Evolutionary conservation across 2,329 filamentous ascomycete genomes (phyloP).

Genomic region (Phaeomoniella chlamydospora): DNA sequence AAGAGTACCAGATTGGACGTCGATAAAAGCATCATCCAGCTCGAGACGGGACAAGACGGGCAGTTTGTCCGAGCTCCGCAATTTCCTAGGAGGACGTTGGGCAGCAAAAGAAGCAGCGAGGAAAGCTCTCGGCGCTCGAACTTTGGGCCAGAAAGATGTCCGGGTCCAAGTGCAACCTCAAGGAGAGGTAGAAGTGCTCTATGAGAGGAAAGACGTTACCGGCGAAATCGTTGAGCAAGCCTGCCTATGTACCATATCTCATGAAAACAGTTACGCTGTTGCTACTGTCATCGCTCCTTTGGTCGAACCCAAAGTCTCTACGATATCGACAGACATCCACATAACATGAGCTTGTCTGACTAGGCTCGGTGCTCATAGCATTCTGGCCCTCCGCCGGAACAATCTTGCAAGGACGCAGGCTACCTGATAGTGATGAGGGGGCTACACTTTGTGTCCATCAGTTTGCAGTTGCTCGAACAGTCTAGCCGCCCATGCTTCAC

Average conservation of each 20-base stretch:
- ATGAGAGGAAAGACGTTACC: slow-evolving; percentile 7
- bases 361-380: too few relatives aligned
- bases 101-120: slow-evolving; percentile 64
- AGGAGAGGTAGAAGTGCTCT: slow-evolving; percentile 11
- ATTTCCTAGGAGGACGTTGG: slow-evolving; percentile 38
- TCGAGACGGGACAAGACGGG: slow-evolving; percentile 3
- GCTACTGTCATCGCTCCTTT: slow-evolving; percentile 23
- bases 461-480: too few relatives aligned
- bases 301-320: too few relatives aligned
- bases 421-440: too few relatives aligned
- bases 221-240: slow-evolving; percentile 29
- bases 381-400: too few relatives aligned
- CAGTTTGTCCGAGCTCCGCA: slow-evolving; percentile 6
- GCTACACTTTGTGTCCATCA: too few relatives aligned
- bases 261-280: slow-evolving; percentile 68
- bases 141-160: slow-evolving; percentile 49
- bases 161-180: slow-evolving; percentile 19
- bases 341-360: too few relatives aligned
- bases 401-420: too few relatives aligned
- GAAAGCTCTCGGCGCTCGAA: slow-evolving; percentile 51
- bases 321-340: too few relatives aligned
- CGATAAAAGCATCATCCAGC: slow-evolving; percentile 2
- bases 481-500: too few relatives aligned
- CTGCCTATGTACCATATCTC: slow-evolving; percentile 67
- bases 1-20: slow-evolving; percentile 13